Base-by-base conservation (phyloP, 371 early-diverging fungal species). In the Circinella minor region DNA sequence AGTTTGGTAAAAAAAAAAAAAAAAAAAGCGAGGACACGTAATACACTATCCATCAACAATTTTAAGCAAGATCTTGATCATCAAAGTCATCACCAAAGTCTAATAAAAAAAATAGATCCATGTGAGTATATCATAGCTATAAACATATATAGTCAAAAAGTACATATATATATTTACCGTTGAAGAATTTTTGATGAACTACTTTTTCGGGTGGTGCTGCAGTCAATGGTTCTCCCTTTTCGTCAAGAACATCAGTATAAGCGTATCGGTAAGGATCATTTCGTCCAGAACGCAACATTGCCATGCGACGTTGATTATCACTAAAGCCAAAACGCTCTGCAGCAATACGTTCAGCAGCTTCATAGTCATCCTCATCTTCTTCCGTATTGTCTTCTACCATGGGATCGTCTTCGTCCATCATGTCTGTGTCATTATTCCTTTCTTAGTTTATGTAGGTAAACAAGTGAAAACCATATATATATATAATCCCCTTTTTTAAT, bases 171-270 rank as follows among this genome's bases (percentile, higher is more conserved):
- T 61, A 17, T 65, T 70, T 66, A 71, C 71, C 20, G 14, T 71
- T 71, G 36, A 66, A 71, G 27, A 71, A 71, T 13, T 65, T 66
- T 51, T 71, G 71, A 46, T 71, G 71, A 18, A 71, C 66, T 11
- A 71, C 20, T 60, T 71, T 71, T 17, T 71, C 71, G n/a, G 65
- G 71, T 36, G 61, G 66, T 36, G 59, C 55, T 48, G 63, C 60
- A 15, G 60, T 37, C 14, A 66, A 37, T 3, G 61, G 66, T n/a
- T 71, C 71, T 15, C 66, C 71, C 46, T 66, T 71, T 54, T 71
- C 71, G 18, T 71, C 71, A 36, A 71, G 54, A 15, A 61, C 36
- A 8, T 71, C 71, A 38, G 66, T 14, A 63, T 68, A 68, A 15
- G 39, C 17, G 15, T 61, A 39, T 11, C 43, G 36, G 18, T 20